phyloP scores from a whole-genome alignment of 306 rosid species.

The Chamaecrista fasciculata region DNA sequence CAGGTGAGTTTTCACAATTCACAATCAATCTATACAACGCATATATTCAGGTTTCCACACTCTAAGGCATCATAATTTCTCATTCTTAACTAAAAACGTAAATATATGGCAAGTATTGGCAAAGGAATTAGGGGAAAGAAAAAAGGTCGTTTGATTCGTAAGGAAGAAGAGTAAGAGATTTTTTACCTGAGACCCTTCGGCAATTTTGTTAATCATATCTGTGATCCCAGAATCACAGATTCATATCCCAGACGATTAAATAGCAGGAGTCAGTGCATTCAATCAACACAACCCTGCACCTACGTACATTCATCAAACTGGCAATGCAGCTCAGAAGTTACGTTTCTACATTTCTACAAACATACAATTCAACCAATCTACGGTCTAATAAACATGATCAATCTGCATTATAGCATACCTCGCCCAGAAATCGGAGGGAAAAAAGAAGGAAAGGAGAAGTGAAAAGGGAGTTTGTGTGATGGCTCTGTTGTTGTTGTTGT shows the following conservation, averaged over 20 bases:
- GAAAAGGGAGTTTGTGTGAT: background rate
- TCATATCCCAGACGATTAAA: slow-evolving; percentile 25
- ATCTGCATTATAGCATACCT: slow-evolving; percentile 23
- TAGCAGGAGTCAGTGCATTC: slow-evolving; percentile 24
- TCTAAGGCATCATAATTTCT: background rate
- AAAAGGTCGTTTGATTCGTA: background rate
- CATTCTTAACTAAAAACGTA: background rate
- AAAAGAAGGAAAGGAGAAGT: background rate
- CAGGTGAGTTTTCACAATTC: background rate
- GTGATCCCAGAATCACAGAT: slow-evolving; percentile 46
- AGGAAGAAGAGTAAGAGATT: background rate
- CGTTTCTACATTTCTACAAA: too few relatives aligned
- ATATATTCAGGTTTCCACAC: background rate
- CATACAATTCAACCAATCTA: too few relatives aligned
- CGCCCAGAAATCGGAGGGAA: background rate
- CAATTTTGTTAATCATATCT: slow-evolving; percentile 52
- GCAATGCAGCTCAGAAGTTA: slow-evolving; percentile 31
- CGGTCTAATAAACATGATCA: too few relatives aligned
- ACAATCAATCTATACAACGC: background rate
- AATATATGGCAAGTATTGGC: background rate
- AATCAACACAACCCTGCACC: slow-evolving; percentile 24
- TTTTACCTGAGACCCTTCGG: slow-evolving; percentile 55
- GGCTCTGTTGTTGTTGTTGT: background rate
- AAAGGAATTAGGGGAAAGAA: background rate
- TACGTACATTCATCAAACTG: slow-evolving; percentile 29